phyloP scores from a whole-genome alignment of 352 stramenopile species.

The Globisporangium megalacanthum region DNA sequence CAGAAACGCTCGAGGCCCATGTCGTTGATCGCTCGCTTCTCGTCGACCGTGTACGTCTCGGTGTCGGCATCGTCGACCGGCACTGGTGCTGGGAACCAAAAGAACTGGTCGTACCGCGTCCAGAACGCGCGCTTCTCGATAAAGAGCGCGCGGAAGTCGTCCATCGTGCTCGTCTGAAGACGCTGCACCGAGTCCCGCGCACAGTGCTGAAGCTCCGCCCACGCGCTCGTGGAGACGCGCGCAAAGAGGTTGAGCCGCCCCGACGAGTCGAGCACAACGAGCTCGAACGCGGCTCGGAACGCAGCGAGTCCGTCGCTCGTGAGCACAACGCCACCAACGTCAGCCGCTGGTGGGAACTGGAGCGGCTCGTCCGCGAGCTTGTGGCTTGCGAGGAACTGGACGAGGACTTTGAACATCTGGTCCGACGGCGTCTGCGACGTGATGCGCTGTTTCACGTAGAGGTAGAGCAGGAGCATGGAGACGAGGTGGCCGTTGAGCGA shows the following conservation, averaged over 20 bases:
- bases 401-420: constrained; percentile 81
- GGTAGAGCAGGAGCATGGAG: constrained; percentile 83
- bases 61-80: constrained; percentile 50
- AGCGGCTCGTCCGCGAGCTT: constrained; percentile 61
- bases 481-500: constrained; percentile 80
- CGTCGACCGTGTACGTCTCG: constrained; percentile 57
- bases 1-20: constrained; percentile 71
- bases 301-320: constrained; percentile 61
- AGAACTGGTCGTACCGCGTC: constrained; percentile 84
- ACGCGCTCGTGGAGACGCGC: constrained; percentile 58
- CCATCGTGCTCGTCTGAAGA: constrained; percentile 55
- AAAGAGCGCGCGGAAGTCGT: constrained; percentile 77
- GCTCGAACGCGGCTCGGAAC: constrained; percentile 59
- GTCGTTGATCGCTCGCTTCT: constrained; percentile 71
- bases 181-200: constrained; percentile 57
- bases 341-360: constrained; percentile 48
- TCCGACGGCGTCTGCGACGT: constrained; percentile 64
- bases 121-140: constrained; percentile 81
- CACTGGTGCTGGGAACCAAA: constrained; percentile 59
- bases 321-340: constrained; percentile 36
- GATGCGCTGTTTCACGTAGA: constrained; percentile 72
- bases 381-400: constrained; percentile 76
- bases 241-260: constrained; percentile 73
- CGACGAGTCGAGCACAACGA: constrained; percentile 77
- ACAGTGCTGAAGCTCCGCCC: constrained; percentile 58